These are phyloP conservation scores for Ceratocystis harringtonii DNA, from an alignment of 2,329 filamentous ascomycete genomes.

Conservation along the genomic window DNA sequence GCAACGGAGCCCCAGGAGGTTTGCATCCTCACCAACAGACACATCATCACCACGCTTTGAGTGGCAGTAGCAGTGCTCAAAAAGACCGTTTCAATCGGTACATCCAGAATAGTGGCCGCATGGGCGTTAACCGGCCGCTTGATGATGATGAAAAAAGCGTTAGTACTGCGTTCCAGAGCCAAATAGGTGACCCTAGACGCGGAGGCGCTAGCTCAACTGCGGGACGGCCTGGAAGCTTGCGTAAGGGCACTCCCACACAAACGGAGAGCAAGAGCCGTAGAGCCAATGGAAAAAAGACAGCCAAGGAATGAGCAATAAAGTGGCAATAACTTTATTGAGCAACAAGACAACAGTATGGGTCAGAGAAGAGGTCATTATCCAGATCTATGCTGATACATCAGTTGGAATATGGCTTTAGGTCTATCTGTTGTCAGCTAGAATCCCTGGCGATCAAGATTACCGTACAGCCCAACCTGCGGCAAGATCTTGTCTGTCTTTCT, in stretches of 20 bases:
- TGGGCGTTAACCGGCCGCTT: constrained; percentile 48
- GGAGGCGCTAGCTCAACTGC: constrained; percentile 23
- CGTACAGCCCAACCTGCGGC: neutral
- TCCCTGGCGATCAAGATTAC: neutral
- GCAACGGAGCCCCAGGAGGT: neutral
- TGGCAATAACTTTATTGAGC: neutral
- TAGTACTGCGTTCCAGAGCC: constrained; percentile 91
- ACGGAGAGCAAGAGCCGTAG: constrained; percentile 1
- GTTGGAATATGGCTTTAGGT: neutral
- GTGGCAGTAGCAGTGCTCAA: constrained; percentile 20
- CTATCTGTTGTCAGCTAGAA: neutral
- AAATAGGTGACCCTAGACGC: constrained; percentile 45
- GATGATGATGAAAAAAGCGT: constrained; percentile 95
- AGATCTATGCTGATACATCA: neutral
- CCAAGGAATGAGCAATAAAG: constrained; percentile 9
- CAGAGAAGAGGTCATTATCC: neutral
- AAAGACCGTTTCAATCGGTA: constrained; percentile 82
- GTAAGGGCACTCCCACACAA: neutral
- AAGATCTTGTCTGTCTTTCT: neutral
- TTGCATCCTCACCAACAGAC: neutral
- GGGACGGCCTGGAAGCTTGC: neutral
- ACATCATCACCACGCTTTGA: constrained; percentile 4
- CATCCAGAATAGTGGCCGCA: constrained; percentile 68
- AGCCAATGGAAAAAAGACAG: constrained; percentile 7
- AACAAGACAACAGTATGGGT: neutral